Evolutionary conservation across 75 land plant genomes (phyloP).

Genomic region (Isoetes taiwanensis): DNA sequence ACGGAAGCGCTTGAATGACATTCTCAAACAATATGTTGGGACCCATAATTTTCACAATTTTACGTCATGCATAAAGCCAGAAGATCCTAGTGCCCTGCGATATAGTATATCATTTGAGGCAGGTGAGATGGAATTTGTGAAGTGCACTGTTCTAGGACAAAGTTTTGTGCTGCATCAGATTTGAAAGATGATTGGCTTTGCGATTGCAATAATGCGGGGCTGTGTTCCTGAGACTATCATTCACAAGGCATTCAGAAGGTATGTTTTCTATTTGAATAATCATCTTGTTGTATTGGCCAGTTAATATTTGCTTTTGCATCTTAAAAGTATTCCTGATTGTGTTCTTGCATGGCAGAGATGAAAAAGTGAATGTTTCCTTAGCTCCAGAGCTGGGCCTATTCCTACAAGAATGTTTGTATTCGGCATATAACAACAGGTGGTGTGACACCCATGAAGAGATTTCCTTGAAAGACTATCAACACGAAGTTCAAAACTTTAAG

Average conservation of each 20-base stretch:
- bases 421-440: conserved; percentile 78
- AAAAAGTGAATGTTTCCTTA: conserved; percentile 61
- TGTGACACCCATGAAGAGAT: conserved; percentile 64
- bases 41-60: conserved; percentile 95
- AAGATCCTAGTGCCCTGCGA: conserved; percentile 71
- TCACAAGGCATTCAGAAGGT: conserved; percentile 52
- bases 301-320: too few species aligned
- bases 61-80: conserved; percentile 67
- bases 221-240: conserved; percentile 72
- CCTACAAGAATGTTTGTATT: conserved; percentile 67
- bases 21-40: conserved; percentile 49
- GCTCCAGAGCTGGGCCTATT: conserved; percentile 90
- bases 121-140: conserved; percentile 54
- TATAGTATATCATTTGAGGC: conserved; percentile 76
- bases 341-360: conserved; percentile 41
- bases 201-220: conserved; percentile 79
- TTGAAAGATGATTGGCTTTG: conserved; percentile 86
- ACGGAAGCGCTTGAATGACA: conserved; percentile 44
- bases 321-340: too few species aligned
- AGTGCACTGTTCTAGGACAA: conserved; percentile 82
- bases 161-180: conserved; percentile 99
- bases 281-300: too few species aligned
- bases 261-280: too few species aligned
- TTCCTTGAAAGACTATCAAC: conserved; percentile 45
- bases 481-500: conserved; percentile 51